phyloP scores from a whole-genome alignment of 495 filamentous ascomycete species.

The Parachaetomium inaequale region DNA sequence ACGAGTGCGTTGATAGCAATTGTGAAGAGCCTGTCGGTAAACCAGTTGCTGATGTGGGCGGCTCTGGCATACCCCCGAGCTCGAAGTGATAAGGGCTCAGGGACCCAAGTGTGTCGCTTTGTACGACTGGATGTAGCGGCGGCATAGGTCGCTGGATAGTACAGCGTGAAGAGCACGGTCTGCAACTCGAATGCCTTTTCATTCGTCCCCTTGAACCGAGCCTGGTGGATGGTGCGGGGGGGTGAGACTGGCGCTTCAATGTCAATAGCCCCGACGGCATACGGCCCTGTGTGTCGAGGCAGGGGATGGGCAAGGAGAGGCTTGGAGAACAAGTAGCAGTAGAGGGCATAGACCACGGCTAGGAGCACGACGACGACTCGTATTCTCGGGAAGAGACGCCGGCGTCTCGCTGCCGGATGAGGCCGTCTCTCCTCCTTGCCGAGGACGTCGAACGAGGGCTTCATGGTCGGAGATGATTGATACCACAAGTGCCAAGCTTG shows the following conservation, averaged over 20 bases:
- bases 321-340: slow-evolving; percentile 39
- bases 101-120: slow-evolving; percentile 46
- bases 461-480: background rate
- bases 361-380: slow-evolving; percentile 27
- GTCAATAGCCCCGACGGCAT: slow-evolving; percentile 47
- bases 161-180: slow-evolving; percentile 49
- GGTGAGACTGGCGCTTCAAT: slow-evolving; percentile 41
- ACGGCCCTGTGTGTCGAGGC: slow-evolving; percentile 47
- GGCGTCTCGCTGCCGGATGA: background rate
- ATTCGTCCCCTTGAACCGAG: slow-evolving; percentile 36
- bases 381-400: background rate
- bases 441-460: slow-evolving; percentile 4
- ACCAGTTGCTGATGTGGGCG: slow-evolving; percentile 40
- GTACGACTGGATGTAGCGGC: background rate
- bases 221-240: slow-evolving; percentile 32
- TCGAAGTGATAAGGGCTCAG: slow-evolving; percentile 46
- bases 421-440: background rate
- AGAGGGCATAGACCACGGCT: slow-evolving; percentile 31
- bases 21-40: slow-evolving; percentile 39
- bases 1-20: slow-evolving; percentile 34
- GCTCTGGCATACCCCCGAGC: slow-evolving; percentile 49
- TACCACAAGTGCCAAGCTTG: background rate
- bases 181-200: slow-evolving; percentile 44
- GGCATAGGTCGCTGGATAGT: slow-evolving; percentile 42
- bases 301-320: slow-evolving; percentile 44